Conservation (phyloP, 352 stramenopile genomes). For the Globisporangium rhizosaccharum region DNA sequence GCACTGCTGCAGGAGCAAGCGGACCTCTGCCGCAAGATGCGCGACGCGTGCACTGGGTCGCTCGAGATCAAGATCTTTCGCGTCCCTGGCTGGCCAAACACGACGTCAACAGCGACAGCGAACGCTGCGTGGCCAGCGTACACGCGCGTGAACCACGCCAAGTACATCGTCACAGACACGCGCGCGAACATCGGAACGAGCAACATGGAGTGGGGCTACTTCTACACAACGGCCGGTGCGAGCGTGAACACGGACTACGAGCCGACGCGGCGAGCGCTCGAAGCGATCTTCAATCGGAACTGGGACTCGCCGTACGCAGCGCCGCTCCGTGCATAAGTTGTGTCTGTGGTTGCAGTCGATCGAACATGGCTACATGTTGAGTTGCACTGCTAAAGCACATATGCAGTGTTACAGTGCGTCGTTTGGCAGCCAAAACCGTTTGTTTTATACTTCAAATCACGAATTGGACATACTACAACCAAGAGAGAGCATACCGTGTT, state of each 20-base stretch:
- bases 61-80: conserved; percentile 72
- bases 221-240: conserved; percentile 75
- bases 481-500: no score
- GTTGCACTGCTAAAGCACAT: no score
- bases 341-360: background rate
- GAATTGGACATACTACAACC: no score
- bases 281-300: conserved; percentile 66
- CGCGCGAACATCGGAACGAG: conserved; percentile 82
- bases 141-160: conserved; percentile 81
- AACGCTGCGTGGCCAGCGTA: conserved; percentile 50
- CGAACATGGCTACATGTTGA: no score
- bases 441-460: no score
- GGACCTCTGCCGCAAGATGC: conserved; percentile 32
- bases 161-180: conserved; percentile 78
- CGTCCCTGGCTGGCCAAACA: conserved; percentile 76
- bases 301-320: conserved; percentile 68
- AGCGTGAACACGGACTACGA: conserved; percentile 79
- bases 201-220: conserved; percentile 87
- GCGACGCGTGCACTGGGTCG: conserved; percentile 32
- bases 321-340: conserved; percentile 12
- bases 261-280: conserved; percentile 39
- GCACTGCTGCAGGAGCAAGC: conserved; percentile 41
- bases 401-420: no score
- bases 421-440: no score
- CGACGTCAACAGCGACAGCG: conserved; percentile 19